Evolutionary conservation across 441 rosid genomes (phyloP).

Genomic region (Populus trichocarpa): DNA sequence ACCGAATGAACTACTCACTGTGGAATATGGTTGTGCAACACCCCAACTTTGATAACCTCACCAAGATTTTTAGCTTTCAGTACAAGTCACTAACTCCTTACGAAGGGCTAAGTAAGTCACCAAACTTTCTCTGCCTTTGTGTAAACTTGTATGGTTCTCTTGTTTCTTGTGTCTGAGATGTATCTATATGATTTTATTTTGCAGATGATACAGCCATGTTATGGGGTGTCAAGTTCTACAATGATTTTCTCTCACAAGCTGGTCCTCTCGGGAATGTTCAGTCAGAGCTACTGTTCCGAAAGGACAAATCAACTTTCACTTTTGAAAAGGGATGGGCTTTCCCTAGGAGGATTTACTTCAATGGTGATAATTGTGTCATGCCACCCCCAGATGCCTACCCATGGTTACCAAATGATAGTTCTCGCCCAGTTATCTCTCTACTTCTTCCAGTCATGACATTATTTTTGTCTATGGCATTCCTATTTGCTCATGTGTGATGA

Average conservation of each 20-base stretch:
- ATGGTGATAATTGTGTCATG: constrained; percentile 95
- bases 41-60: constrained; percentile 85
- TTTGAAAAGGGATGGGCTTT: constrained; percentile 98
- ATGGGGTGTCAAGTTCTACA: constrained; percentile 84
- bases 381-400: constrained; percentile 96
- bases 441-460: constrained; percentile 23
- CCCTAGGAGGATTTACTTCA: constrained; percentile 86
- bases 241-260: constrained; percentile 75
- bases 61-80: constrained; percentile 70
- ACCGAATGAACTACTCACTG: constrained; percentile 66
- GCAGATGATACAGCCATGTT: constrained; percentile 94
- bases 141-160: background rate
- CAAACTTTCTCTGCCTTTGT: constrained; percentile 13
- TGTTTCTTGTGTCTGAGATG: constrained; percentile 5
- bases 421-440: constrained; percentile 28
- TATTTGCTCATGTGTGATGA: constrained; percentile 33
- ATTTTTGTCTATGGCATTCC: constrained; percentile 31
- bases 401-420: constrained; percentile 69
- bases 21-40: constrained; percentile 85
- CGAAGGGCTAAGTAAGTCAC: constrained; percentile 55
- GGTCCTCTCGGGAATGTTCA: constrained; percentile 87
- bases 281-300: constrained; percentile 80
- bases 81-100: constrained; percentile 63
- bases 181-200: constrained; percentile 7
- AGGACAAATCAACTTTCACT: constrained; percentile 78